Base-by-base conservation (phyloP, 495 filamentous ascomycete species). In the Pyronema domesticum region DNA sequence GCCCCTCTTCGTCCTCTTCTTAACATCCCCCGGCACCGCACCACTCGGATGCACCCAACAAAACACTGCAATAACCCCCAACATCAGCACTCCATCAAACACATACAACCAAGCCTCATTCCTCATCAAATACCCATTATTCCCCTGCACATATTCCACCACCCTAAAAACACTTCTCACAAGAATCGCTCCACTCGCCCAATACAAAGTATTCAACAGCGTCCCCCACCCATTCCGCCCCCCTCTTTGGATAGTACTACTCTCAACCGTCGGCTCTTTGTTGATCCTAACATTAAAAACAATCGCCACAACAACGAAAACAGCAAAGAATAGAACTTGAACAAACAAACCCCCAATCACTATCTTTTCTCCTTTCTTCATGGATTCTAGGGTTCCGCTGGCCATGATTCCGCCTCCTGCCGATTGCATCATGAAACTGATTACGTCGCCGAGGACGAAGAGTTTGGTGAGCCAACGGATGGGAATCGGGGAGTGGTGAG, bases 31-130 rank as follows among this genome's bases (percentile, higher is more conserved):
- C 17, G 46, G 30, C 15, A 67, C 50, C 13, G 63, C 67, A 17
- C 65, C 66, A 17, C 55, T 67, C 15, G 72, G 73, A 58, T 75
- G 68, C n/a, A 69, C 57, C 6, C 68, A 57, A 49, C 70, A 72
- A 52, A 81, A 73, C 1, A 74, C 53, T 0, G 73, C 55, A 64
- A 76, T 73, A 14, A 73, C 75, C 0, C 62, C 6, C 18, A 78
- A 58, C 80, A 86, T 83, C 43, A 78, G 57, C 43, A 71, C 45
- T 11, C 72, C 68, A 61, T 86, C 81, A 56, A 84, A 83, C 3
- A 80, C 59, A 59, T 82, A 85, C 51, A 83, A 60, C 55, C 75
- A 76, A 47, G 70, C 73, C 66, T 85, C 81, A 40, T 77, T 69
- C 14, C 49, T 59, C 56, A 80, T 60, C 30, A 69, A 51, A 55